Base-by-base conservation (phyloP, 2,329 filamentous ascomycete species). In the Ceratocystis colombiana region DNA sequence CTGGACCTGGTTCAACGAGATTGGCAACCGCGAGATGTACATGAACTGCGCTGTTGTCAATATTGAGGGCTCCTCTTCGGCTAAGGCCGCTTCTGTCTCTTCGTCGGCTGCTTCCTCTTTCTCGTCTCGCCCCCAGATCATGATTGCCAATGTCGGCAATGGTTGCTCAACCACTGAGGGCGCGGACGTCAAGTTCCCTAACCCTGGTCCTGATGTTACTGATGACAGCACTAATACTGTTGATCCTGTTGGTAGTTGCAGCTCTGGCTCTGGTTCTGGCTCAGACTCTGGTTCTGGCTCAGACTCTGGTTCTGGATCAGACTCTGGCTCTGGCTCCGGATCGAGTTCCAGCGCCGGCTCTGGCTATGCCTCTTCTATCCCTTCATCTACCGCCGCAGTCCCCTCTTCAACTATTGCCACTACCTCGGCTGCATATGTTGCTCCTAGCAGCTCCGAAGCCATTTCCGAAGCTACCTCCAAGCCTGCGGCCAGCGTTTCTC, bases 11-110 rank as follows among this genome's bases (percentile, higher is more conserved):
- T 87, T 88, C 77, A 90, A 90, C 78, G 78, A 84, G 70, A 75
- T 88, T 50, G 88, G 89, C 30, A 91, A 91, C 76, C 82, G 89
- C 61, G 89, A 93, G 74, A 89, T 88, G 83, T 94, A 94, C 81
- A 90, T 90, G 87, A 90, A 90, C 76, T 94, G 89, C 72, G 88
- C 89, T 6, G 79, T 82, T 64, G 82, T 92, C 71, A 84, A 82
- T 69, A 85, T 91, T 72, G 75, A 73, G 65, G 75, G 75, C 33
- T 74, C 75, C 62, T 72, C 72, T 65, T 20, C 46, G 15, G 73
- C 68, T 50, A 20, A 55, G 50, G 20, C 50, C 25, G 25, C 20
- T 25, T 64, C 37, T 20, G 71, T 70, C 41, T 68, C 66, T 15
- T 69, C 70, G 33, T 48, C 69, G 2, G 65, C 37, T 5, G 64